These are phyloP conservation scores for Neurospora sp. DNA, from an alignment of 495 filamentous ascomycete species.

Conservation along the genomic window DNA sequence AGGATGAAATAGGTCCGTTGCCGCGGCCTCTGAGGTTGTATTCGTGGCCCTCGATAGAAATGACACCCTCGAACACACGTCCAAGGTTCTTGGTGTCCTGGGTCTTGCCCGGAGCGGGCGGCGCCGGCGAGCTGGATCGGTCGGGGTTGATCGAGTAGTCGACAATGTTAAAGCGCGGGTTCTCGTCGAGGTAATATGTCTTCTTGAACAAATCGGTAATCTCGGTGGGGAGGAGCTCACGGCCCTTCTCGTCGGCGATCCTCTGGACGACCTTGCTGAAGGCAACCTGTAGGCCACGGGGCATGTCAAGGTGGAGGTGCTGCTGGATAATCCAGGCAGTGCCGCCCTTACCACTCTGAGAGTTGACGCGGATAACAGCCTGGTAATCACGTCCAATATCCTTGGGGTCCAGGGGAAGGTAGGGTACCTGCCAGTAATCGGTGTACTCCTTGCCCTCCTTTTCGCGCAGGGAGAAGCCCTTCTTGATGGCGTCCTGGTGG, in stretches of 20 bases:
- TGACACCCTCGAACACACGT: slow-evolving; percentile 77
- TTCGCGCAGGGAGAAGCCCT: slow-evolving; percentile 75
- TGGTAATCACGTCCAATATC: slow-evolving; percentile 96
- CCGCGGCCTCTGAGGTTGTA: slow-evolving; percentile 70
- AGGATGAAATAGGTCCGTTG: slow-evolving; percentile 80
- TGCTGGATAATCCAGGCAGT: slow-evolving; percentile 90
- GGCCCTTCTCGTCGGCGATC: slow-evolving; percentile 60
- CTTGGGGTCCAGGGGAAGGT: slow-evolving; percentile 84
- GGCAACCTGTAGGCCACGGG: slow-evolving; percentile 83
- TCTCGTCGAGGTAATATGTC: slow-evolving; percentile 71
- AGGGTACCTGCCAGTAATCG: slow-evolving; percentile 62
- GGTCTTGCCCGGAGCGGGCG: slow-evolving; percentile 55
- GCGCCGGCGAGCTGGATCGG: slow-evolving; percentile 66
- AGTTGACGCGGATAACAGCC: slow-evolving; percentile 96
- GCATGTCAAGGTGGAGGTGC: slow-evolving; percentile 81
- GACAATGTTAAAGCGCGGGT: slow-evolving; percentile 76
- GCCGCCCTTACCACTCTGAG: slow-evolving; percentile 90
- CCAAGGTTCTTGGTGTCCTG: slow-evolving; percentile 67
- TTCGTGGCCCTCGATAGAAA: slow-evolving; percentile 74
- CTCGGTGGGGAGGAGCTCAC: slow-evolving; percentile 74
- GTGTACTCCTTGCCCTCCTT: slow-evolving; percentile 47
- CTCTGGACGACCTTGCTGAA: slow-evolving; percentile 83
- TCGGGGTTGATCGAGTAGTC: slow-evolving; percentile 90
- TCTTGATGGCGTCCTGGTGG: slow-evolving; percentile 97
- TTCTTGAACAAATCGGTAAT: slow-evolving; percentile 79